These are phyloP conservation scores for Chlorociboria aeruginascens DNA, from an alignment of 495 filamentous ascomycete genomes.

Conservation along the genomic window DNA sequence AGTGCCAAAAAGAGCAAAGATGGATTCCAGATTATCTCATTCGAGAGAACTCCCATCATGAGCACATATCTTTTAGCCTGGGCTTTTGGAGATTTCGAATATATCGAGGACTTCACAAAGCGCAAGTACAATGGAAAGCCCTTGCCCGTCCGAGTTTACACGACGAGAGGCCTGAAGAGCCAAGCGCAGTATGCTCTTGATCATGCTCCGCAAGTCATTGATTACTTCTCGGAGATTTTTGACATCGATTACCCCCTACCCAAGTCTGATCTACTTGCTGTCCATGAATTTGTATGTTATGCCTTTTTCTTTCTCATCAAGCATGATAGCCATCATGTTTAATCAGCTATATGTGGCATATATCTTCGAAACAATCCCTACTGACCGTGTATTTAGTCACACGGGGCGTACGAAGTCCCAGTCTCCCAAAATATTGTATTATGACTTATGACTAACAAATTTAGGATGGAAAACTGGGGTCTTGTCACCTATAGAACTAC, in stretches of 20 bases:
- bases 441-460: conserved; percentile 20
- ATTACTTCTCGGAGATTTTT: conserved; percentile 92
- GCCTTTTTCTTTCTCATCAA: neutral
- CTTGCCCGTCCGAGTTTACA: conserved; percentile 91
- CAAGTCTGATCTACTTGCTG: conserved; percentile 88
- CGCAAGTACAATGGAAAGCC: conserved; percentile 79
- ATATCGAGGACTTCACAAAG: conserved; percentile 79
- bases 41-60: conserved; percentile 84
- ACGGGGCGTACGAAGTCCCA: conserved; percentile 46
- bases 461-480: conserved; percentile 78
- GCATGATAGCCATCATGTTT: neutral
- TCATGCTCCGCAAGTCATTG: conserved; percentile 78
- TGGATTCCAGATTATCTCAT: conserved; percentile 66
- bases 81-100: conserved; percentile 95
- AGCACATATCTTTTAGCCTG: conserved; percentile 95
- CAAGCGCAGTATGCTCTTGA: conserved; percentile 79
- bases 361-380: neutral
- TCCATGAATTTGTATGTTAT: conserved; percentile 78
- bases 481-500: conserved; percentile 92
- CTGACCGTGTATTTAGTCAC: conserved; percentile 39
- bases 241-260: conserved; percentile 91
- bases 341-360: conserved; percentile 24
- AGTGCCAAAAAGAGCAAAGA: conserved; percentile 42
- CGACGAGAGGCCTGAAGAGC: conserved; percentile 77
- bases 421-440: conserved; percentile 22